Percentiles rank a stretch among this genome's conserved stretches.
phyloP scores from a whole-genome alignment of 192 early-diverging fungal species.

The Allomyces javanicus region DNA sequence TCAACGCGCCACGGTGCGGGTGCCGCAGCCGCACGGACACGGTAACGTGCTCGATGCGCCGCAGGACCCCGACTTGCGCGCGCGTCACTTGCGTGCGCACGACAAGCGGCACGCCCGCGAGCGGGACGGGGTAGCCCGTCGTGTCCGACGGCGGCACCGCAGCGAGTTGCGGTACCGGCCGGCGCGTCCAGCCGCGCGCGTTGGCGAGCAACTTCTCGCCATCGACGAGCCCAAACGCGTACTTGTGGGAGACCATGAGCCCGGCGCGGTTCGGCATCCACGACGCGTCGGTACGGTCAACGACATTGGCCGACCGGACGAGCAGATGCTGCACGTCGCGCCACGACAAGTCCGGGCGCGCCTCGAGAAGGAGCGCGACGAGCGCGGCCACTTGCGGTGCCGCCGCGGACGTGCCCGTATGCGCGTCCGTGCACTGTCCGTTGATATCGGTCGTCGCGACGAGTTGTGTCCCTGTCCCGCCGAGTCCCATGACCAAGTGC shows the following conservation, averaged over 20 bases:
- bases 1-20: constrained; percentile 62
- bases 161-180: not conserved
- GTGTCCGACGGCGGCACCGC: not conserved
- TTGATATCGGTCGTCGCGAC: constrained; percentile 55
- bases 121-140: not conserved
- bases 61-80: constrained; percentile 12
- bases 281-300: constrained; percentile 43
- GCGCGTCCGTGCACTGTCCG: constrained; percentile 46
- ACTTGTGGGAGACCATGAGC: not conserved
- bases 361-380: constrained; percentile 60
- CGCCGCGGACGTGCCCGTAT: constrained; percentile 89
- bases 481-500: constrained; percentile 41
- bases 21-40: constrained; percentile 68
- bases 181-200: not conserved
- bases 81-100: not conserved
- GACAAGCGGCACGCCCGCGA: not conserved
- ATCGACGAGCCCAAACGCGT: not conserved
- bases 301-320: constrained; percentile 50
- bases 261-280: constrained; percentile 32
- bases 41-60: constrained; percentile 67
- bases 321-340: constrained; percentile 79
- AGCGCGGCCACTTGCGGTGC: constrained; percentile 82
- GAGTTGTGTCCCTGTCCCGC: not conserved
- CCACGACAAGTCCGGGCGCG: constrained; percentile 87
- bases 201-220: not conserved